Percentiles rank a stretch among this genome's conserved stretches.
phyloP scores from a whole-genome alignment of 2,329 filamentous ascomycete species.

The Paracamarosporium sp. region DNA sequence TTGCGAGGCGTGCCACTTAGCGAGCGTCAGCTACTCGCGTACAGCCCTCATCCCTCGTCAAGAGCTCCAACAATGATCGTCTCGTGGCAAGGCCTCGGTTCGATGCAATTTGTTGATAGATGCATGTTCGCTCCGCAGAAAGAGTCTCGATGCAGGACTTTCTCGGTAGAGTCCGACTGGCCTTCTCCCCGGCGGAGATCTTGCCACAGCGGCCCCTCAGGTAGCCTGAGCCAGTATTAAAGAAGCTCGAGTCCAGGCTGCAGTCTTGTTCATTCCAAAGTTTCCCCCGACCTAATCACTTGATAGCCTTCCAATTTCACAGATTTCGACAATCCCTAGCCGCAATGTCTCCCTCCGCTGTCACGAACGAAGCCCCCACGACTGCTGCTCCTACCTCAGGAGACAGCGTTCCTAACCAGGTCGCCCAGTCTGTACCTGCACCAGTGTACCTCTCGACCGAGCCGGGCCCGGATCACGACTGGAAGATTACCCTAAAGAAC shows the following conservation, averaged over 20 bases:
- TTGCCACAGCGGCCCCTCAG: not conserved
- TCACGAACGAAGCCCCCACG: constrained; percentile 23
- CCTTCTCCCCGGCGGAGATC: not conserved
- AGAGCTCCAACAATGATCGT: constrained; percentile 8
- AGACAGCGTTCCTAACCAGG: constrained; percentile 14
- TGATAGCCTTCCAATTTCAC: constrained; percentile 7
- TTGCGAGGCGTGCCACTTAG: constrained; percentile 23
- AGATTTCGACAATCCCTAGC: constrained; percentile 16
- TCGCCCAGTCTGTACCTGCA: constrained; percentile 33
- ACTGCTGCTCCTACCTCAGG: constrained; percentile 19
- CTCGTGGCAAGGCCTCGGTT: constrained; percentile 21
- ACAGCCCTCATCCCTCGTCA: not conserved
- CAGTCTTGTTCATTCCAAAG: not conserved
- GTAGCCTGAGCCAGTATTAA: constrained; percentile 11
- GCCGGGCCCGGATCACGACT: constrained; percentile 53
- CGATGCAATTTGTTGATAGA: constrained; percentile 11
- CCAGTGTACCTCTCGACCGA: constrained; percentile 50
- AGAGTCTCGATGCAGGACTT: not conserved
- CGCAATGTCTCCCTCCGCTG: constrained; percentile 40
- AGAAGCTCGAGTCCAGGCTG: not conserved
- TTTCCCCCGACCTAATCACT: not conserved
- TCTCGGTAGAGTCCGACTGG: not conserved
- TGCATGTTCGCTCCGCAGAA: not conserved
- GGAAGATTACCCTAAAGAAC: constrained; percentile 53
- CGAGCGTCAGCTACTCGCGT: constrained; percentile 9